A percentile compares a stretch with the other conserved stretches of the same genome.
Conservation (phyloP, 2,329 filamentous ascomycete species). For the Sclerotinia nivalis region DNA sequence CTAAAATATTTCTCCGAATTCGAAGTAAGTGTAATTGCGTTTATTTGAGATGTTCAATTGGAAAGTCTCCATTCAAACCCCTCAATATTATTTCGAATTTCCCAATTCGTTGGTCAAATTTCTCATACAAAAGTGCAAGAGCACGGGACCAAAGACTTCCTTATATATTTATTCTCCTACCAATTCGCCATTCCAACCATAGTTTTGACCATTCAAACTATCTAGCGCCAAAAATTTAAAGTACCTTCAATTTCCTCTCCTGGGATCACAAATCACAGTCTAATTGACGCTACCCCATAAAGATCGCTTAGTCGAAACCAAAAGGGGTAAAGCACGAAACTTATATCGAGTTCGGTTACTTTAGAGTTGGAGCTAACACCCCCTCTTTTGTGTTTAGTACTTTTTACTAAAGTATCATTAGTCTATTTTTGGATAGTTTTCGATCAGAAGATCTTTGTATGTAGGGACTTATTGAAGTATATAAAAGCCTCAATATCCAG, state of each 20-base stretch:
- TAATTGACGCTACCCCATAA: not conserved
- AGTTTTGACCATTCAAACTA: not conserved
- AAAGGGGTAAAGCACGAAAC: slow-evolving; percentile 1
- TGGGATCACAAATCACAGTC: not conserved
- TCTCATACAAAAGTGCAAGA: not conserved
- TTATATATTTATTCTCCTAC: not conserved
- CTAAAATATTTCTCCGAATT: not conserved
- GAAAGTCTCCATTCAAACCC: not conserved
- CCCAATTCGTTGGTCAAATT: not conserved
- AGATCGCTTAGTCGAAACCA: not conserved
- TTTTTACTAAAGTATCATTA: not conserved
- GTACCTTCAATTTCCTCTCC: not conserved
- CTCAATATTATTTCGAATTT: not conserved
- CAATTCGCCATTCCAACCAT: not conserved
- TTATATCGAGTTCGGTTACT: not conserved
- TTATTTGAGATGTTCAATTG: not conserved
- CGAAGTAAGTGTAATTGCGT: not conserved
- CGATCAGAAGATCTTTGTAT: not conserved
- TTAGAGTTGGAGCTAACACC: not conserved
- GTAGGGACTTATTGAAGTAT: not conserved
- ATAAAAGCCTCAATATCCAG: not conserved
- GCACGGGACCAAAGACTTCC: not conserved
- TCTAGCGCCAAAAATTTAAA: not conserved
- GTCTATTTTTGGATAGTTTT: not conserved
- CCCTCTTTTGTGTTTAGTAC: not conserved